Base-by-base conservation (phyloP, 2,329 filamentous ascomycete genomes). In the Penicillium sp. region DNA sequence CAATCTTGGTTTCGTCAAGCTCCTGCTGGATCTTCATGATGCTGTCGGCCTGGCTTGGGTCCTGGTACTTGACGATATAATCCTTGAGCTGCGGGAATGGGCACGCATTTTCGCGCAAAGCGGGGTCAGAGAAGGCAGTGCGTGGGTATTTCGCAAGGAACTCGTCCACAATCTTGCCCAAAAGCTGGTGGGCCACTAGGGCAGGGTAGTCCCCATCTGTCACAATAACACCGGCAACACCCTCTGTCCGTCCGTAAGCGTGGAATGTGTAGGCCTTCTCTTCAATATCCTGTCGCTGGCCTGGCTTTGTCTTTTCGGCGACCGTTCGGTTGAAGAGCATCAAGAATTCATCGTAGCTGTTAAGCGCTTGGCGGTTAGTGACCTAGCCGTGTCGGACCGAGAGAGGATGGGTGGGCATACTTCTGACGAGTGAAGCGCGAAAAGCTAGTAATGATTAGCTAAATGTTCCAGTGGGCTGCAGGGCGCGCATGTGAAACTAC, bases 1-100 rank as follows among this genome's bases (percentile, higher is more conserved):
- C 88, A 70, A 96, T 92, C 84, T 97, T 97, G 58, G 93, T 97
- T 82, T 97, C 92, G 70, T 97, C 92, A 59, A 99, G 82, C 79
- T 99, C 91, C 78, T 91, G 89, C 76, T 97, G 93, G 68, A 99
- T 97, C 82, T 91, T 92, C 81, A 91, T 85, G 72, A 97, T 95
- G 76, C 88, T 93, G 78, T 96, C 91, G 63, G 91, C 92, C 77
- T 95, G 84, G 69, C 87, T 81, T 12, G 93, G 91, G 73, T 97
- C 89, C 78, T 96, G 90, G 78, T 91, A 96, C 64, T 88, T 86
- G 38, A 75, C 71, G 48, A 89, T 82, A 75, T 96, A 96, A 40
- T 91, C 88, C 73, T 90, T 87, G 53, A 97, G 82, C 71, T 88
- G 83, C 41, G 89, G 88, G 72, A 91, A 88, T 19, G 80, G 70